A percentile compares a stretch with the other conserved stretches of the same genome.
These are phyloP conservation scores for Pelargonium cotyledonis DNA, from an alignment of 441 rosid genomes.

Conservation along the genomic window DNA sequence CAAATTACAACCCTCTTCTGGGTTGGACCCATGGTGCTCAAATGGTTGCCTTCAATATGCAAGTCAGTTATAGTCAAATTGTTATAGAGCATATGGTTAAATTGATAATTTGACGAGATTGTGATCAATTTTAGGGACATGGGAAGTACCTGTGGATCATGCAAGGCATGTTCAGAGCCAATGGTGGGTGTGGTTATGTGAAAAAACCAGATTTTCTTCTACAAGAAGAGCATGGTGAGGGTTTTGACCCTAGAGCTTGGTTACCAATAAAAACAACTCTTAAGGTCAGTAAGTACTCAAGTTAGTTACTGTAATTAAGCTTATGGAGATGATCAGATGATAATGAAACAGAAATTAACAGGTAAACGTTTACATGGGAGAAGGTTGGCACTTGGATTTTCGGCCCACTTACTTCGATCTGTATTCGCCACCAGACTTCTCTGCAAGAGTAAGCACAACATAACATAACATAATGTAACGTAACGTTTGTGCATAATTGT, in stretches of 20 bases:
- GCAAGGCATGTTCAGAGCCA: constrained; percentile 77
- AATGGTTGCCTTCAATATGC: constrained; percentile 99
- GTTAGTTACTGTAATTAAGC: background rate
- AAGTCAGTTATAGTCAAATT: constrained; percentile 35
- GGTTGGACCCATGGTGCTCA: constrained; percentile 98
- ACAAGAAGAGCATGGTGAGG: constrained; percentile 18
- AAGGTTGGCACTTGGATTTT: constrained; percentile 77
- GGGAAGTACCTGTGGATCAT: constrained; percentile 55
- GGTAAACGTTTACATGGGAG: constrained; percentile 60
- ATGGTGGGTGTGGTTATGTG: constrained; percentile 65
- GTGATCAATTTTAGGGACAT: constrained; percentile 31
- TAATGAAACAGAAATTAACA: constrained; percentile 16
- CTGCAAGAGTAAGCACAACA: constrained; percentile 40
- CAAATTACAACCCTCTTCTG: constrained; percentile 78
- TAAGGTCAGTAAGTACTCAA: constrained; percentile 31
- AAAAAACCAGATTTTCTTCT: constrained; percentile 57
- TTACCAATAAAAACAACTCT: constrained; percentile 31
- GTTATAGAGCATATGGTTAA: background rate
- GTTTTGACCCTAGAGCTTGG: constrained; percentile 31
- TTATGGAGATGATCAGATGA: background rate
- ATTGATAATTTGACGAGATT: background rate
- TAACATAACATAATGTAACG: background rate
- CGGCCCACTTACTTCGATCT: constrained; percentile 47
- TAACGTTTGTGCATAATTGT: background rate
- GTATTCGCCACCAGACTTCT: constrained; percentile 75